Conservation (phyloP, 345 rosid species). For the Zanthoxylum bungeanum region DNA sequence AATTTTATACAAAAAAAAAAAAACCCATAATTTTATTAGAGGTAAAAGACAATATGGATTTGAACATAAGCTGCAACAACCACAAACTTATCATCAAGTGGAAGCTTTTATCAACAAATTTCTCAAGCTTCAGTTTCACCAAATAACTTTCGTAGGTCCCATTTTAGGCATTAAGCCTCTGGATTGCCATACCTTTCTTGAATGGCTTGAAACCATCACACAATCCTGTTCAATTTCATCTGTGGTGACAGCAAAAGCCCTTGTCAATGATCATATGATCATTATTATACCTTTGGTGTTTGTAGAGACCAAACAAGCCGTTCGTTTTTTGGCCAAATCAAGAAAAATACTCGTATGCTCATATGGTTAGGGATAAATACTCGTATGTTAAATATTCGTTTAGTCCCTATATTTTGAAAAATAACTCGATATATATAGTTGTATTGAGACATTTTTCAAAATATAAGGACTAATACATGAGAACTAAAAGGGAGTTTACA, state of each 20-base stretch:
- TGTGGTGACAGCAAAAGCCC: background rate
- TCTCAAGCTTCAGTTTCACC: background rate
- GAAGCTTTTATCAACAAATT: constrained; percentile 11
- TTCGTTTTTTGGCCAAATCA: background rate
- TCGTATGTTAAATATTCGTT: too few species aligned
- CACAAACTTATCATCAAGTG: constrained; percentile 18
- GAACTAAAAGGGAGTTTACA: too few species aligned
- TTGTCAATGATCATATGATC: background rate
- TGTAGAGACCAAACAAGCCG: background rate
- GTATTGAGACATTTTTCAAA: too few species aligned
- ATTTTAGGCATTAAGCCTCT: background rate
- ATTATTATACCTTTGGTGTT: background rate
- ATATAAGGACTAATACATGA: too few species aligned
- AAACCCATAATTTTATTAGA: background rate
- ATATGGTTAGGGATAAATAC: too few species aligned
- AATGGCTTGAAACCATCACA: constrained; percentile 12
- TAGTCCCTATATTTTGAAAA: too few species aligned
- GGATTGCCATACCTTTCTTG: constrained; percentile 1
- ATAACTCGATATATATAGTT: too few species aligned
- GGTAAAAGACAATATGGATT: constrained; percentile 26
- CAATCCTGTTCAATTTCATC: background rate
- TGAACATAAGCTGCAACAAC: constrained; percentile 22
- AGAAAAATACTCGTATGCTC: too few species aligned
- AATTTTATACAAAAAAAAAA: background rate
- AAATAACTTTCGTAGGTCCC: background rate